Base-by-base conservation (phyloP, 495 filamentous ascomycete species). In the Hypoxylon lienhwacheense region DNA sequence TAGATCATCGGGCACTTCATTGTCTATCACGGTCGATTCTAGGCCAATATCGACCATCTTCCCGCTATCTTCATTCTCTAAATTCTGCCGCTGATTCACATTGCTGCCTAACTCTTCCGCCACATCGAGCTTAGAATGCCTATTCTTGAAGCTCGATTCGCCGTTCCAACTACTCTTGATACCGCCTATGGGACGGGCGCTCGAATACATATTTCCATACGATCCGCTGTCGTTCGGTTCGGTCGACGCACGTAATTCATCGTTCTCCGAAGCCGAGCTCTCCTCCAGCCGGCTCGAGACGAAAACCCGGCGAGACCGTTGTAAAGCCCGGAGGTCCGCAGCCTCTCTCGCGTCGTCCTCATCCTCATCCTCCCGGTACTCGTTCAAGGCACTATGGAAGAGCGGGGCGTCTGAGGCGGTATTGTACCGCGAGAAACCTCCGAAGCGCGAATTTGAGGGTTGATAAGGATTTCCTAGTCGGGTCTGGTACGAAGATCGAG, bases 261-360 rank as follows among this genome's bases (percentile, higher is more conserved):
- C 83, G 21, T 88, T 83, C 22, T 91, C 89, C 5, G 83, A 78
- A 68, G 92, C 91, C 6, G 84, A 85, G 46, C 88, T 93, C 33
- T 93, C 88, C 14, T 85, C 87, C 25, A 96, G 60, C 52, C 83
- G 77, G 66, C 86, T 87, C 12, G 83, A 79, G 17, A 89, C 91
- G 66, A 97, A 91, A 41, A 95, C 87, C 43, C 91, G 81, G 55
- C 93, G 81, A 64, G 91, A 97, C 43, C 84, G 77, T 69, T 97
- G 90, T 40, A 98, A 72, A 8, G 93, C 93, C 70, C 90, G 96
- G 61, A 90, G 85, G 69, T 98, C 93, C 10, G 91, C 90, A 11
- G 91, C 87, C 62, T 98, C 93, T 43, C 92, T 82, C 47, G 95
- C 89, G 53, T 88, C 86, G 66, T 98, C 91, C 55, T 91, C 90